Conservation (phyloP, 768 basidiomycete species). For the Kwoniella sp. region DNA sequence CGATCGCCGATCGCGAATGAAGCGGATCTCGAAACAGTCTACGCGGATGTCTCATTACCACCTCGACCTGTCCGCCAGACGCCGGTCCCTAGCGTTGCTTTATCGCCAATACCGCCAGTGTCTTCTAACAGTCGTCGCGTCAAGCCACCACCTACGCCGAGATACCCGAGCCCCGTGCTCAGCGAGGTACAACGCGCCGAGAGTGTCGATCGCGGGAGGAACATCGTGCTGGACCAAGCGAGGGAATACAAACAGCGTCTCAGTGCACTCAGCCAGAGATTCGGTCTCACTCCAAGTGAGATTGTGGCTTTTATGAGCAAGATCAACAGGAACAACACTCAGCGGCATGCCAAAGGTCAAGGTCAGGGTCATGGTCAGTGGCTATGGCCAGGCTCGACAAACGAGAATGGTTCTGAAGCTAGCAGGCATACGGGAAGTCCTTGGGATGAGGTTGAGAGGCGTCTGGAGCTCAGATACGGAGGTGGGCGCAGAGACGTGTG, state of each 20-base stretch:
- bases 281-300: constrained; percentile 5
- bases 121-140: too few species aligned
- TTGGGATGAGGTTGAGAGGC: constrained; percentile 19
- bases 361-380: too few species aligned
- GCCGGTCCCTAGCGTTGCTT: neutral
- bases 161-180: constrained; percentile 6
- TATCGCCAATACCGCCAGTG: neutral
- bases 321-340: neutral
- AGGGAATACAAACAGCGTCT: constrained; percentile 12
- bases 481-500: neutral
- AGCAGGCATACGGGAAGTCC: neutral
- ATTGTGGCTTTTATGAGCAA: constrained; percentile 2
- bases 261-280: neutral
- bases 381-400: too few species aligned
- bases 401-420: neutral
- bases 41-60: constrained; percentile 7
- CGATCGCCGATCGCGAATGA: neutral
- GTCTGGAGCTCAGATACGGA: neutral
- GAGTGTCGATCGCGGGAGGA: neutral
- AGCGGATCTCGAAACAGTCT: constrained; percentile 14
- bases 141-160: too few species aligned
- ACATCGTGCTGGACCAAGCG: neutral
- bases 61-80: constrained; percentile 7
- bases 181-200: neutral
- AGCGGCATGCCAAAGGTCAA: too few species aligned